Evolutionary conservation across 202 grass and related monocot species (phyloP).

Genomic region (Elaeis oleifera): DNA sequence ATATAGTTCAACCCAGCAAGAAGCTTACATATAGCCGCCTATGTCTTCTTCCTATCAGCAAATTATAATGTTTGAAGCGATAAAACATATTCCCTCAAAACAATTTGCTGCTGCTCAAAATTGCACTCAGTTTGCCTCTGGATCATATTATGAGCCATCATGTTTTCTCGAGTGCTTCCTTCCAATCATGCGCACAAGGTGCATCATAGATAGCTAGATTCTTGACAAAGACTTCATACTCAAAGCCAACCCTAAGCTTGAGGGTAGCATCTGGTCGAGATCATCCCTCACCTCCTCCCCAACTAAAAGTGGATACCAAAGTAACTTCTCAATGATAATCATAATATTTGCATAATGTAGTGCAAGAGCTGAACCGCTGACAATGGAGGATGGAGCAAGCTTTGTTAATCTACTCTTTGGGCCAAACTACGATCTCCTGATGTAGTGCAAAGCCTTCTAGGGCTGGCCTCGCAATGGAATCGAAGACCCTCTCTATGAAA

Average conservation of each 20-base stretch:
- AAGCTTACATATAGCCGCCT: slow-evolving; percentile 69
- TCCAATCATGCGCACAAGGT: slow-evolving; percentile 87
- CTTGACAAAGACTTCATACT: slow-evolving; percentile 50
- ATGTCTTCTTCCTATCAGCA: slow-evolving; percentile 68
- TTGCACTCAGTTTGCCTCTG: slow-evolving; percentile 84
- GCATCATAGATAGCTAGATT: slow-evolving; percentile 81
- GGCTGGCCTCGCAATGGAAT: slow-evolving; percentile 30
- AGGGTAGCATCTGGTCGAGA: slow-evolving; percentile 90
- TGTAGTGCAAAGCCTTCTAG: slow-evolving; percentile 38
- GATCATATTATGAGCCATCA: slow-evolving; percentile 81
- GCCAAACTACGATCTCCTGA: slow-evolving; percentile 31
- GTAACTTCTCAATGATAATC: slow-evolving; percentile 86
- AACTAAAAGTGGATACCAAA: slow-evolving; percentile 81
- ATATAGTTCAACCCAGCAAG: slow-evolving; percentile 91
- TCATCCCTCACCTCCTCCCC: slow-evolving; percentile 86
- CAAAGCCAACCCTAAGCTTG: slow-evolving; percentile 40
- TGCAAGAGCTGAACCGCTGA: slow-evolving; percentile 75
- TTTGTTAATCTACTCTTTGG: slow-evolving; percentile 68
- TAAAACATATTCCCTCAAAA: slow-evolving; percentile 53
- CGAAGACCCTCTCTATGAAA: slow-evolving; percentile 18
- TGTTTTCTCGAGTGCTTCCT: slow-evolving; percentile 65
- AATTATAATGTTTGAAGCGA: slow-evolving; percentile 77
- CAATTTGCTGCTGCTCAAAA: slow-evolving; percentile 92
- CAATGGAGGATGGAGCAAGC: slow-evolving; percentile 53
- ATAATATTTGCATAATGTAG: slow-evolving; percentile 83